Evolutionary conservation across 176 grass and related monocot species (phyloP), one percentile per base, ranked within the genome.

Genomic region (Oryza meridionalis): DNA sequence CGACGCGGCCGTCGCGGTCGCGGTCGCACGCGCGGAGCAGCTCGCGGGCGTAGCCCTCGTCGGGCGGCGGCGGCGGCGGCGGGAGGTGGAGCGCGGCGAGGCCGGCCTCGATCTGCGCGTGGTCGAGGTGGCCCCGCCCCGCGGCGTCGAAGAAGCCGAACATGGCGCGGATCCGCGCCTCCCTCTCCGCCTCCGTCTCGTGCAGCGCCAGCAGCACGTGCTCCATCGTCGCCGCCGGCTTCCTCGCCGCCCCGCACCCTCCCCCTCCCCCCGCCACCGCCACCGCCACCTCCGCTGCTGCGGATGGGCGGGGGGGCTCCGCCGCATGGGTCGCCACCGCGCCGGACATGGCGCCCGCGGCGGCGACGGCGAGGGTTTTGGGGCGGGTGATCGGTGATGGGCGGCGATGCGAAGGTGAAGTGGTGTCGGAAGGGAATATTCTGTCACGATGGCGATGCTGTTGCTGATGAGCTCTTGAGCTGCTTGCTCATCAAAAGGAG

Each of bases 101-200:
- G 17, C 89, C 94, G 1, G 89, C 76, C 35, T 82, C 89, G 85
- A 97, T 97, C 82, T 97, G 91, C 9, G 89, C 75, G 83, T 88
- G 90, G 51, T 92, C 91, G 31, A 94, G 91, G 71, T 90, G 73
- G 22, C 94, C 94, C 32, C 81, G 69, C 8, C 89, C 89, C n/a
- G 85, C 70, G n/a, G 68, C 78, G 70, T 94, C 94, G 75, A 97
- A 97, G 91, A 90, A 97, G 35, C 40, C 90, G 79, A 97, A 97
- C 32, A 94, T 87, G 82, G 71, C 90, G 44, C 84, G 86, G 87
- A 94, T 94, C 82, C 94, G 91, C 58, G 82, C 69, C 69, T 97
- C 94, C 61, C 91, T 53, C 83, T 91, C 94, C 65, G 88, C 91
- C 84, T 91, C 82, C 64, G 94, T 91, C 86, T 97, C 91, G 33